These are phyloP conservation scores for Dunaliella sp. DNA, from an alignment of 139 green algal species.

Conservation along the genomic window DNA sequence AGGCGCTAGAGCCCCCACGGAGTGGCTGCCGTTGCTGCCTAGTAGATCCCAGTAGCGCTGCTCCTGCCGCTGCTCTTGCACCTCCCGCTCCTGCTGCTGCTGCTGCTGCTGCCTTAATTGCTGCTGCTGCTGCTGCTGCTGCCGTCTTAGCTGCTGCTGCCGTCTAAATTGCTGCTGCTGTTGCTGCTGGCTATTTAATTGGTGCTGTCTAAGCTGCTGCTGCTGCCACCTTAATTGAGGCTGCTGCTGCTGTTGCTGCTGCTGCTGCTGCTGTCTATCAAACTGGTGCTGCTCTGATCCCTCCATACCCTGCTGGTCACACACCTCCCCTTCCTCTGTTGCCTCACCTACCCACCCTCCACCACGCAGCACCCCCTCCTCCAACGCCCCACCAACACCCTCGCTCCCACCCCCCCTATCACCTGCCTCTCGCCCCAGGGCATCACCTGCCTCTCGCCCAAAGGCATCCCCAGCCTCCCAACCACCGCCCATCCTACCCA, in stretches of 20 bases:
- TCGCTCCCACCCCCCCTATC: too few relatives aligned
- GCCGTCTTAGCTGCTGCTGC: not conserved
- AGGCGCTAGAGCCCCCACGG: not conserved
- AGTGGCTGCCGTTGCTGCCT: not conserved
- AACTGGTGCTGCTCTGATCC: too few relatives aligned
- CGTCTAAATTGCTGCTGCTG: not conserved
- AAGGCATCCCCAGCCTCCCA: too few relatives aligned
- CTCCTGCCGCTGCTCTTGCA: not conserved
- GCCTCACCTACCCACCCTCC: too few relatives aligned
- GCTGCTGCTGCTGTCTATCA: not conserved
- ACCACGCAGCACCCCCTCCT: too few relatives aligned
- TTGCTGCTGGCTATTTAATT: not conserved
- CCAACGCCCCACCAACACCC: too few relatives aligned
- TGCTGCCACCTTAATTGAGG: slow-evolving; percentile 7
- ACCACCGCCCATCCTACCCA: too few relatives aligned
- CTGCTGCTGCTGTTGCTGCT: not conserved
- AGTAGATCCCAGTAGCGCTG: not conserved
- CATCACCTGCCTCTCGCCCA: too few relatives aligned
- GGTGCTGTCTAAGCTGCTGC: not conserved
- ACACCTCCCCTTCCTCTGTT: too few relatives aligned
- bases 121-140: not conserved
- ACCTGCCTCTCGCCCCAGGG: too few relatives aligned
- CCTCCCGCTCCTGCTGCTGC: slow-evolving; percentile 6
- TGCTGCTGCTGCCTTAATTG: not conserved
- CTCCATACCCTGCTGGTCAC: too few relatives aligned